Conservation (phyloP, 169 alveolate species). For the Plasmodium chabaudi region DNA sequence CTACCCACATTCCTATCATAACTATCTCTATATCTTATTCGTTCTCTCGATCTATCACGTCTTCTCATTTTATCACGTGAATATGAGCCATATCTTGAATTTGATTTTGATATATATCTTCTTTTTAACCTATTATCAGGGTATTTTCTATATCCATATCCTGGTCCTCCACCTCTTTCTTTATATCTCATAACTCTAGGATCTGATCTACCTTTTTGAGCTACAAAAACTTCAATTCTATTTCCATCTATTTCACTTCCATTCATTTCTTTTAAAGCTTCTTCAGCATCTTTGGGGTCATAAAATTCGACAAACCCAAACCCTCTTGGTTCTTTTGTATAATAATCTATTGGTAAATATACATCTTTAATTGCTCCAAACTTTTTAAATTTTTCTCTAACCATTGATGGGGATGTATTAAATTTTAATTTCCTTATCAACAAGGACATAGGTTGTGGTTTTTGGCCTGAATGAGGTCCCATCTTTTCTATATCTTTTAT, state of each 20-base stretch:
- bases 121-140: slow-evolving; percentile 43
- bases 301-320: slow-evolving; percentile 92
- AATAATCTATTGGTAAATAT: slow-evolving; percentile 93
- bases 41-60: slow-evolving; percentile 56
- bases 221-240: slow-evolving; percentile 83
- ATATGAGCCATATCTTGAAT: slow-evolving; percentile 58
- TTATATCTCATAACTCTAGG: slow-evolving; percentile 77
- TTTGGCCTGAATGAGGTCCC: slow-evolving; percentile 76
- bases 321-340: slow-evolving; percentile 92
- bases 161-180: slow-evolving; percentile 55
- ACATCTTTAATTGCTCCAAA: slow-evolving; percentile 93
- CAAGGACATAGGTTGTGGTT: slow-evolving; percentile 84
- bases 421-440: slow-evolving; percentile 86
- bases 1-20: slow-evolving; percentile 54
- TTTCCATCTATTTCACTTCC: slow-evolving; percentile 86
- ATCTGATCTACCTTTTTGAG: slow-evolving; percentile 87
- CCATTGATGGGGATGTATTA: slow-evolving; percentile 90
- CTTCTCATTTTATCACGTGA: slow-evolving; percentile 73
- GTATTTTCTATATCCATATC: slow-evolving; percentile 53
- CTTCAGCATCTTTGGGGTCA: slow-evolving; percentile 87
- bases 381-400: slow-evolving; percentile 85
- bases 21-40: slow-evolving; percentile 50
- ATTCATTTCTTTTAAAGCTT: slow-evolving; percentile 88
- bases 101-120: slow-evolving; percentile 50
- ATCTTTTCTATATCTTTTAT: slow-evolving; percentile 3